A percentile compares a stretch with the other conserved stretches of the same genome.
Conservation (phyloP, 345 rosid species). For the Noccaea bulbosa region DNA sequence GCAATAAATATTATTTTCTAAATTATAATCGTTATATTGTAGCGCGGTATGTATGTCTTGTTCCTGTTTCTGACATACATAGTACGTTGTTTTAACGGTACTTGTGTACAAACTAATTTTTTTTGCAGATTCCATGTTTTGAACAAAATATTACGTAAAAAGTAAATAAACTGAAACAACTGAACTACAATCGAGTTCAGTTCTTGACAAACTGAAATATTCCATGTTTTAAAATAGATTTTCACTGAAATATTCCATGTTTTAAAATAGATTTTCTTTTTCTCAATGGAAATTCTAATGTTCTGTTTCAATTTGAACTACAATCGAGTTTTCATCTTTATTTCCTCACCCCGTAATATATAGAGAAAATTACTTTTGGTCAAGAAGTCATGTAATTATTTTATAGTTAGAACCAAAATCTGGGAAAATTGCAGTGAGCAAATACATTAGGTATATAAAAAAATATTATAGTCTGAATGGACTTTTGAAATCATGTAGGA, state of each 20-base stretch:
- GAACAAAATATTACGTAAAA: constrained; percentile 9
- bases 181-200: too few species aligned
- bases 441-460: too few species aligned
- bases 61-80: constrained; percentile 22
- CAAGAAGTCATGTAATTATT: background rate
- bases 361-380: background rate
- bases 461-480: background rate
- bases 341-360: too few species aligned
- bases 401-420: constrained; percentile 21
- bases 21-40: constrained; percentile 11
- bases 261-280: background rate
- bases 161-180: background rate
- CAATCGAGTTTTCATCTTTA: too few species aligned
- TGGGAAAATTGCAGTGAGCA: background rate
- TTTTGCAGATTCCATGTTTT: constrained; percentile 38
- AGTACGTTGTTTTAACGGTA: constrained; percentile 36
- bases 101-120: constrained; percentile 20
- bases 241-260: too few species aligned
- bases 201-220: too few species aligned
- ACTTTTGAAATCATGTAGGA: background rate
- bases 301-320: background rate
- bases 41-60: constrained; percentile 35
- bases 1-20: constrained; percentile 6
- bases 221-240: too few species aligned
- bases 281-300: background rate